phyloP scores from a whole-genome alignment of 768 basidiomycete species.

The Mycena leptocephala region DNA sequence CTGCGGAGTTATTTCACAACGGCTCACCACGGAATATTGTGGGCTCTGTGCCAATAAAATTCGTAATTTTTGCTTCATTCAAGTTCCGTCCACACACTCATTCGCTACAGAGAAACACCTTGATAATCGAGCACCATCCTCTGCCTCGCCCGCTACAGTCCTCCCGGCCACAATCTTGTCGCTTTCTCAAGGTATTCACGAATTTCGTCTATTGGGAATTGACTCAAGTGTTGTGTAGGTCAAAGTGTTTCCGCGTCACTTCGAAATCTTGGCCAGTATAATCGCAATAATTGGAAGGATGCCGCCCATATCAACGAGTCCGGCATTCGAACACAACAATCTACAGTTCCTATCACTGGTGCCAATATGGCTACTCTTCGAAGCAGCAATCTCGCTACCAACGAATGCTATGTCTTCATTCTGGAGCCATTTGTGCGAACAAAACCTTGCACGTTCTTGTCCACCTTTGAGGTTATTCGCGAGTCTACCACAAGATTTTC shows the following conservation, averaged over 20 bases:
- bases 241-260: background rate
- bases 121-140: background rate
- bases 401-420: slow-evolving; percentile 9
- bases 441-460: background rate
- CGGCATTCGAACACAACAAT: background rate
- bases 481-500: background rate
- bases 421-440: slow-evolving; percentile 1
- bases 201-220: background rate
- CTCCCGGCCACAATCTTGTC: background rate
- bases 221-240: too few species aligned
- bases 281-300: slow-evolving; percentile 4
- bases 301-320: background rate
- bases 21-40: too few species aligned
- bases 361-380: background rate
- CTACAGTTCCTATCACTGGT: background rate
- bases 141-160: background rate
- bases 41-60: too few species aligned
- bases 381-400: background rate
- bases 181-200: background rate
- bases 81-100: background rate
- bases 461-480: slow-evolving; percentile 7
- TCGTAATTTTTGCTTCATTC: background rate
- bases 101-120: background rate
- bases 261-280: slow-evolving; percentile 7
- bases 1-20: too few species aligned